phyloP scores from a whole-genome alignment of 768 basidiomycete species.

The Bullera alba region DNA sequence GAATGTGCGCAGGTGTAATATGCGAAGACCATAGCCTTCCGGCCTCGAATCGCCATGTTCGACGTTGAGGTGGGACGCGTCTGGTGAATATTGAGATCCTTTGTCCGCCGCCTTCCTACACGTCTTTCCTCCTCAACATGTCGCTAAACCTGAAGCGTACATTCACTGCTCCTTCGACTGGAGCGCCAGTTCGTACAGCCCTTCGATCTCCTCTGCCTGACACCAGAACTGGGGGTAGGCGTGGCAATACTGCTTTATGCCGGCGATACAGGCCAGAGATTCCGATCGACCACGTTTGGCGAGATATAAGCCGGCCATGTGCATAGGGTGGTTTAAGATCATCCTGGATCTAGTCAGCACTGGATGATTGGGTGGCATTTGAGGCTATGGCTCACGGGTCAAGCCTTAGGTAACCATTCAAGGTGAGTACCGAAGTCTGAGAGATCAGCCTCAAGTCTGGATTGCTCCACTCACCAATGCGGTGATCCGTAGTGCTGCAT shows the following conservation, averaged over 20 bases:
- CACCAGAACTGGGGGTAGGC: conserved; percentile 67
- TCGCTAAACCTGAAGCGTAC: too few relatives aligned
- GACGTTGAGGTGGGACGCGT: too few relatives aligned
- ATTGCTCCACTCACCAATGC: conserved; percentile 58
- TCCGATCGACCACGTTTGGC: conserved; percentile 77
- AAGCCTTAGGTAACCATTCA: conserved; percentile 68
- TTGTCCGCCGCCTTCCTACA: too few relatives aligned
- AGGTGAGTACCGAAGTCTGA: conserved; percentile 71
- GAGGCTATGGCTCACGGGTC: conserved; percentile 28
- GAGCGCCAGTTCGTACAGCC: too few relatives aligned
- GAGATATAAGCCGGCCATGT: conserved; percentile 72
- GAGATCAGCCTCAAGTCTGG: background rate
- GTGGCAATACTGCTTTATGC: conserved; percentile 72
- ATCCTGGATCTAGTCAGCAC: conserved; percentile 58
- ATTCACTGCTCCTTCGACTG: too few relatives aligned
- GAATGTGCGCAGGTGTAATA: too few relatives aligned
- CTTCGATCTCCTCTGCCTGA: conserved; percentile 60
- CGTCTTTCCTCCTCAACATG: too few relatives aligned
- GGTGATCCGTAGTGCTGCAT: conserved; percentile 78
- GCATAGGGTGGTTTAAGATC: conserved; percentile 79
- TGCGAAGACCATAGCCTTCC: too few relatives aligned
- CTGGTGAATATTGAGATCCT: too few relatives aligned
- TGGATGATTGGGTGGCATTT: background rate
- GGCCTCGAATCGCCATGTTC: too few relatives aligned
- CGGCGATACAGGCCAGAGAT: conserved; percentile 73